phyloP scores from a whole-genome alignment of 1,284 basidiomycete genomes.

The Cryptococcus sp. region DNA sequence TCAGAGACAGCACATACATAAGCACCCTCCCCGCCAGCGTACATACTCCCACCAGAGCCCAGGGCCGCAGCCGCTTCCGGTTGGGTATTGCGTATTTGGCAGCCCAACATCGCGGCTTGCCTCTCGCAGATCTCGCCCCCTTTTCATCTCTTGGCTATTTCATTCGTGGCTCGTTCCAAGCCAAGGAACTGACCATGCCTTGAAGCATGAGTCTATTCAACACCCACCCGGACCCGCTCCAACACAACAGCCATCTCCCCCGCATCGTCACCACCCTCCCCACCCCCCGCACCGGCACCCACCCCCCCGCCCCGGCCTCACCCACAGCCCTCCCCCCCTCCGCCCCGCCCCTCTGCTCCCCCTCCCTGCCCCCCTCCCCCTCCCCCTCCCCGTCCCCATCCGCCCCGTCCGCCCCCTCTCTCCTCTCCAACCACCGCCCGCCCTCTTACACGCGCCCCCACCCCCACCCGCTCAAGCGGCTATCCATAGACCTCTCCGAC shows the following conservation, averaged over 20 bases:
- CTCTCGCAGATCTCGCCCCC: too few species aligned
- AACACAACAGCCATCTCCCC: not conserved
- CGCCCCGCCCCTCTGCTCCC: not conserved
- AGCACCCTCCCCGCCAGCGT: too few species aligned
- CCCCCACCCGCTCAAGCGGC: constrained; percentile 11
- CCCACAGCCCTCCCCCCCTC: not conserved
- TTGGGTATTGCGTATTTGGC: too few species aligned
- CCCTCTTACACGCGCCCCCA: not conserved
- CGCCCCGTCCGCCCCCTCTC: not conserved
- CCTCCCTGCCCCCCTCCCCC: not conserved
- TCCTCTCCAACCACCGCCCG: not conserved
- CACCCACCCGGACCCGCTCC: not conserved
- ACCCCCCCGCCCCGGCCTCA: not conserved
- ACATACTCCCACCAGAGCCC: too few species aligned
- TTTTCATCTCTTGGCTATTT: too few species aligned
- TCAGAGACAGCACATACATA: too few species aligned
- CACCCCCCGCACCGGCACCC: not conserved
- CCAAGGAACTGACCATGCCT: too few species aligned
- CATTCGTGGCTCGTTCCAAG: too few species aligned
- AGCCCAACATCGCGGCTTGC: too few species aligned
- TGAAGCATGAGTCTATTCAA: too few species aligned
- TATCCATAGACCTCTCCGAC: constrained; percentile 10
- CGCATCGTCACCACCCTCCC: not conserved
- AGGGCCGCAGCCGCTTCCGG: too few species aligned
- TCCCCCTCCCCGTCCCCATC: too few species aligned